phyloP scores from a whole-genome alignment of 2,329 filamentous ascomycete species.

The Coniochaeta sp. region DNA sequence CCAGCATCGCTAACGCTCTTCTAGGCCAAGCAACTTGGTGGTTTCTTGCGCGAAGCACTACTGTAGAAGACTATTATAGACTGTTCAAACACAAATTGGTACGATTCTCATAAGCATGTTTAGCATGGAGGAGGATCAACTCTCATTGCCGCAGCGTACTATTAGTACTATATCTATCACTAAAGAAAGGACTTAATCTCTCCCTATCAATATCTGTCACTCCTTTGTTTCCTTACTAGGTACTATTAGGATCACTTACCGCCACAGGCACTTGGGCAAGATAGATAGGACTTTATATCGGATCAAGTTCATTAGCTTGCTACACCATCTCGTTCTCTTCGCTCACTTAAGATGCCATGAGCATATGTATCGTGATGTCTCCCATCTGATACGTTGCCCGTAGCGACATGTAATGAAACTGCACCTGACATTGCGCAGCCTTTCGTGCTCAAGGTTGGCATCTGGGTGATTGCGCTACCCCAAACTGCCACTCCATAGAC shows the following conservation, averaged over 20 bases:
- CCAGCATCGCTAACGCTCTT: slow-evolving; percentile 9
- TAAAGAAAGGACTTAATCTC: neutral
- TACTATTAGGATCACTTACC: neutral
- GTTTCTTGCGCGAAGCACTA: slow-evolving; percentile 27
- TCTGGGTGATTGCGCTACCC: too few relatives aligned
- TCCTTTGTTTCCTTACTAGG: neutral
- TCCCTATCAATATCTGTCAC: neutral
- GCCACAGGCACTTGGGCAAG: neutral
- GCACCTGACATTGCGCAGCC: too few relatives aligned
- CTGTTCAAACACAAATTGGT: neutral
- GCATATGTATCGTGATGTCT: too few relatives aligned
- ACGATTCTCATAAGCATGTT: neutral
- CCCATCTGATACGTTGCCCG: too few relatives aligned
- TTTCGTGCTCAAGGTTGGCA: too few relatives aligned
- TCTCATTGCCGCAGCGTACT: neutral
- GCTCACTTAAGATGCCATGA: neutral
- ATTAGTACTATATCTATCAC: neutral
- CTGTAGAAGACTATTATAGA: slow-evolving; percentile 5
- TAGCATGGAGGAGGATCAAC: neutral
- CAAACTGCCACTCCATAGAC: too few relatives aligned
- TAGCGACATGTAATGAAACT: too few relatives aligned
- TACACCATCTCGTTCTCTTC: neutral
- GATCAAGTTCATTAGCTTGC: neutral
- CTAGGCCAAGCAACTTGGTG: slow-evolving; percentile 27
- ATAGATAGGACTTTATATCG: neutral